Percentiles rank a stretch among this genome's conserved stretches.
Evolutionary conservation across 2,329 filamentous ascomycete genomes (phyloP).

Genomic region (Microsporum audouinii): DNA sequence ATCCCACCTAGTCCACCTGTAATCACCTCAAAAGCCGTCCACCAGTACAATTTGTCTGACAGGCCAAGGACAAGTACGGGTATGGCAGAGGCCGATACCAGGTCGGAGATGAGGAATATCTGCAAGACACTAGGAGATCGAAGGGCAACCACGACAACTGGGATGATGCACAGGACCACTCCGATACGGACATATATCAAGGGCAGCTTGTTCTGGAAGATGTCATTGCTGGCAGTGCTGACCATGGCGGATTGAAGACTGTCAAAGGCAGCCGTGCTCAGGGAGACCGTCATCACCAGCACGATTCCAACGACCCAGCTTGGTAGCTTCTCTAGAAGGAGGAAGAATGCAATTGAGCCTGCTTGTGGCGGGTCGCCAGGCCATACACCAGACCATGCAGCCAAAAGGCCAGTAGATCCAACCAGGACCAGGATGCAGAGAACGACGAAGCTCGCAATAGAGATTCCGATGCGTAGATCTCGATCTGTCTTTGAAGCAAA

Average conservation of each 20-base stretch:
- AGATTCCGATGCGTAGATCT: slow-evolving; percentile 63
- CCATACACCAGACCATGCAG: slow-evolving; percentile 65
- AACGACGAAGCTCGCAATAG: slow-evolving; percentile 54
- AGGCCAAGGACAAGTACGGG: slow-evolving; percentile 66
- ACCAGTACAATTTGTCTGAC: slow-evolving; percentile 54
- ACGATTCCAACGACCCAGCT: slow-evolving; percentile 73
- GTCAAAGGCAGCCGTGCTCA: slow-evolving; percentile 70
- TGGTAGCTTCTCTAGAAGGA: slow-evolving; percentile 59
- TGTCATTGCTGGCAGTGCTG: slow-evolving; percentile 70
- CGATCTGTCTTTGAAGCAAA: slow-evolving; percentile 68
- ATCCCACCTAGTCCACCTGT: slow-evolving; percentile 67
- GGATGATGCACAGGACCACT: slow-evolving; percentile 63
- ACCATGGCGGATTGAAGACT: slow-evolving; percentile 74
- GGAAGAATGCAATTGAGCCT: slow-evolving; percentile 63
- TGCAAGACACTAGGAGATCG: slow-evolving; percentile 17
- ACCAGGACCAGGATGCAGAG: slow-evolving; percentile 62
- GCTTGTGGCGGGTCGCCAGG: slow-evolving; percentile 50
- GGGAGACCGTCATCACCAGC: slow-evolving; percentile 65
- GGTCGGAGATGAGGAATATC: slow-evolving; percentile 22
- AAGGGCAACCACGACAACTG: slow-evolving; percentile 42
- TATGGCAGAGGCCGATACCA: slow-evolving; percentile 64
- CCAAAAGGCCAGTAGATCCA: slow-evolving; percentile 60
- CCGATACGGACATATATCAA: slow-evolving; percentile 59
- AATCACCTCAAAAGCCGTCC: slow-evolving; percentile 70
- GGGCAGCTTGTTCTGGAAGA: slow-evolving; percentile 70